Evolutionary conservation across 2,329 filamentous ascomycete species (phyloP).

Genomic region (Elsinoe perseae): DNA sequence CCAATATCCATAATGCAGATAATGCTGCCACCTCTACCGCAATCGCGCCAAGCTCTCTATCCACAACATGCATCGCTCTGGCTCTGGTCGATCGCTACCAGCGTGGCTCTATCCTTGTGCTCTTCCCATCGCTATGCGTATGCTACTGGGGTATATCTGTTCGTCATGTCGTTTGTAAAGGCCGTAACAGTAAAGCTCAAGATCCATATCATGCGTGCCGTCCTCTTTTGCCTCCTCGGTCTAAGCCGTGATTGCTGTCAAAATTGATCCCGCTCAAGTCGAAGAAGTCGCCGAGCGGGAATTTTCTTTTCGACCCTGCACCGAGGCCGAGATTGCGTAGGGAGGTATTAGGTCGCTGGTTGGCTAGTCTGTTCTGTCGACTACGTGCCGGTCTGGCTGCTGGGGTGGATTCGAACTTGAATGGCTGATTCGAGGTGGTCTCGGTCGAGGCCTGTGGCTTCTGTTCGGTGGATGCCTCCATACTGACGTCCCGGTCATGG

Average conservation of each 20-base stretch:
- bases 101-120: background rate
- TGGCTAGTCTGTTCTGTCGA: background rate
- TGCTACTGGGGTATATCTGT: constrained; percentile 4
- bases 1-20: background rate
- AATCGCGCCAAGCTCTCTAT: no score
- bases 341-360: constrained; percentile 11
- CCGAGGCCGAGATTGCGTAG: constrained; percentile 49
- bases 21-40: background rate
- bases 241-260: constrained; percentile 49
- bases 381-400: constrained; percentile 25
- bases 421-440: constrained; percentile 32
- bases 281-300: constrained; percentile 69
- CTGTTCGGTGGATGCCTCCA: constrained; percentile 23
- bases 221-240: constrained; percentile 29
- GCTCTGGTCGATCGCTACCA: no score
- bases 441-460: constrained; percentile 23
- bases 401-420: constrained; percentile 20
- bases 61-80: background rate
- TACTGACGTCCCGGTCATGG: constrained; percentile 49
- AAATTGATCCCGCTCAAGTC: constrained; percentile 55
- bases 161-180: constrained; percentile 3
- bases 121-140: background rate
- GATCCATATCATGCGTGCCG: constrained; percentile 26
- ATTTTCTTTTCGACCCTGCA: constrained; percentile 63
- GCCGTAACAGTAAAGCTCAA: background rate